Conservation (phyloP, 225 moss, liverwort and hornwort genomes). For the Straminergon stramineum region DNA sequence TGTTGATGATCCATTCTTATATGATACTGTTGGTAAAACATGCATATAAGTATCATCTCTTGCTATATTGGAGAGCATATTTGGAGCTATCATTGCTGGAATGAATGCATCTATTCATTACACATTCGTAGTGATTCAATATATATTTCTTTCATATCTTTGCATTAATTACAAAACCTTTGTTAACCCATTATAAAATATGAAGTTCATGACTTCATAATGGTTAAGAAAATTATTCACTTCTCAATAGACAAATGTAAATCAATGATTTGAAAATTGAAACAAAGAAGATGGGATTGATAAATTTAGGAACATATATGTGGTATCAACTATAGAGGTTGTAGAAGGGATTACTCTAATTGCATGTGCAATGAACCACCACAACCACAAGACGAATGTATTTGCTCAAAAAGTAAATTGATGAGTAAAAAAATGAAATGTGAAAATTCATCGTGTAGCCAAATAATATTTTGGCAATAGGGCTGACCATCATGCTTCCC, state of each 20-base stretch:
- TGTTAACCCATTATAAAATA: too few relatives aligned
- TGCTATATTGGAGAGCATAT: neutral
- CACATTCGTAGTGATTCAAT: neutral
- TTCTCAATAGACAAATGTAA: neutral
- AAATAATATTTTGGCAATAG: neutral
- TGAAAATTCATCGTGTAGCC: neutral
- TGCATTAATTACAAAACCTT: neutral
- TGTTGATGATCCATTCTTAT: constrained; percentile 10
- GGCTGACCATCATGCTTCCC: constrained; percentile 10
- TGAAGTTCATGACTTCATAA: neutral
- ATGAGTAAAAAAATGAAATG: neutral
- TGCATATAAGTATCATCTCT: neutral
- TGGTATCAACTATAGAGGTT: neutral
- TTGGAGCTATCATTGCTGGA: constrained; percentile 19
- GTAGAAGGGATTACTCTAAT: neutral
- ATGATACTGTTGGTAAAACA: constrained; percentile 21
- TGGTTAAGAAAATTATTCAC: neutral
- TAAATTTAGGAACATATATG: neutral
- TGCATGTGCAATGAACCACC: neutral
- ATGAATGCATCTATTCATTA: constrained; percentile 20
- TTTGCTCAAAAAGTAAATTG: neutral
- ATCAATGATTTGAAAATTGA: neutral
- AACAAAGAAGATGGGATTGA: neutral
- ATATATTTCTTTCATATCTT: neutral
- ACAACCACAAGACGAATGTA: neutral